phyloP scores from a whole-genome alignment of 1,284 basidiomycete genomes.

The Golubevia sp. region DNA sequence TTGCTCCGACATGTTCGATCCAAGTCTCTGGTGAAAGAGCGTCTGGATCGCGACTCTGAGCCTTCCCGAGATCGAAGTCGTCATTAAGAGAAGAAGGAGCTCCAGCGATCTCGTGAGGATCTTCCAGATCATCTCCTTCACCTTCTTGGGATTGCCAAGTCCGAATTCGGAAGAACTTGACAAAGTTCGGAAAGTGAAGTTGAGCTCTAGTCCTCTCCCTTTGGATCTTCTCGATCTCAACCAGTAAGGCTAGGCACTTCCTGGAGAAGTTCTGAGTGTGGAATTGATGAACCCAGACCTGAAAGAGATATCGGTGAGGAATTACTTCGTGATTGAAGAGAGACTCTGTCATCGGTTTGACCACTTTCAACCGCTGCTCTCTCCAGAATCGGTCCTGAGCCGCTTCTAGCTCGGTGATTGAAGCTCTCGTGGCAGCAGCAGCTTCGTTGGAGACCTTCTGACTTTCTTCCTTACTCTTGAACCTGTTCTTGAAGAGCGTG shows the following conservation, averaged over 20 bases:
- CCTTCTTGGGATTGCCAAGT: conserved; percentile 66
- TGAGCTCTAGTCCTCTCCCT: conserved; percentile 65
- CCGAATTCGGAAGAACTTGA: conserved; percentile 63
- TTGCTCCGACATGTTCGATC: conserved; percentile 40
- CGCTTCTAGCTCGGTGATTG: conserved; percentile 63
- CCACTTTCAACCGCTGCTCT: conserved; percentile 68
- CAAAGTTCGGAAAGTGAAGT: conserved; percentile 72
- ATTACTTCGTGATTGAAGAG: conserved; percentile 19
- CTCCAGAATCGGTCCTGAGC: conserved; percentile 66
- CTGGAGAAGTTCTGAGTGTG: conserved; percentile 28
- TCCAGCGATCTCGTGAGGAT: conserved; percentile 71
- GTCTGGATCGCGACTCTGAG: conserved; percentile 73
- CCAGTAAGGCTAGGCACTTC: conserved; percentile 64
- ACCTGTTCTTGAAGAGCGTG: conserved; percentile 15
- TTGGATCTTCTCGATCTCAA: conserved; percentile 70
- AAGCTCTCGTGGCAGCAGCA: conserved; percentile 24
- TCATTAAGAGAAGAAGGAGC: conserved; percentile 65
- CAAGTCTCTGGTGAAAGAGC: conserved; percentile 69
- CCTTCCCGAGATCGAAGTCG: conserved; percentile 62
- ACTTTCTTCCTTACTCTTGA: conserved; percentile 13
- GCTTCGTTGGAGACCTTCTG: background rate
- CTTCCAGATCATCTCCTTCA: conserved; percentile 68
- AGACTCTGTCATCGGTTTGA: conserved; percentile 67
- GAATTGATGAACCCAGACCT: conserved; percentile 76
- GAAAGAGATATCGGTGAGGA: conserved; percentile 65